These are phyloP conservation scores for Fusarium floridanum DNA, from an alignment of 2,329 filamentous ascomycete genomes.

Conservation along the genomic window DNA sequence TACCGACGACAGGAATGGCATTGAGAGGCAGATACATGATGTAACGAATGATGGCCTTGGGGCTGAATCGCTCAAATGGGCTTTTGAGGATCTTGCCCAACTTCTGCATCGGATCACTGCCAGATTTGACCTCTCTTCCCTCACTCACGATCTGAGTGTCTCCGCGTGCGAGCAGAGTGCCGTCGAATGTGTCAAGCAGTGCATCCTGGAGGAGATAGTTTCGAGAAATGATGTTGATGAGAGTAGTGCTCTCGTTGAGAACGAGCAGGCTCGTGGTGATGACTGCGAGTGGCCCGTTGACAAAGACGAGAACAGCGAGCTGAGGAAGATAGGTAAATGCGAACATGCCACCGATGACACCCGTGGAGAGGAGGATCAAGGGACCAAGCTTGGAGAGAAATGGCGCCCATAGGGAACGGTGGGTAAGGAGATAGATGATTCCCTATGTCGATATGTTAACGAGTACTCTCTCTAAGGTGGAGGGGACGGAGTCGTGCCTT, in stretches of 20 bases:
- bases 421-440: conserved; percentile 69
- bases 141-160: conserved; percentile 74
- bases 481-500: conserved; percentile 60
- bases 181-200: conserved; percentile 90
- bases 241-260: conserved; percentile 70
- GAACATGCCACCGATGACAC: conserved; percentile 86
- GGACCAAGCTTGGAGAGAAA: conserved; percentile 67
- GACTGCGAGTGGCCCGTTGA: conserved; percentile 86
- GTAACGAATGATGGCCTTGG: conserved; percentile 78
- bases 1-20: conserved; percentile 91
- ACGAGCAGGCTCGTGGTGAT: conserved; percentile 78
- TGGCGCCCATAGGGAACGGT: conserved; percentile 70
- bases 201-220: conserved; percentile 85
- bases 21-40: conserved; percentile 91
- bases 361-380: conserved; percentile 77
- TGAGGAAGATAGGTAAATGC: conserved; percentile 88
- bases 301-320: conserved; percentile 83
- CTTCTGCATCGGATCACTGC: conserved; percentile 68
- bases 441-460: conserved; percentile 56
- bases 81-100: conserved; percentile 70
- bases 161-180: conserved; percentile 68
- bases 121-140: conserved; percentile 78
- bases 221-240: conserved; percentile 70
- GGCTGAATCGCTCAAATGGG: conserved; percentile 69
- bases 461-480: neutral